Evolutionary conservation across 768 basidiomycete species (phyloP).

Genomic region (Podaxis sp.): DNA sequence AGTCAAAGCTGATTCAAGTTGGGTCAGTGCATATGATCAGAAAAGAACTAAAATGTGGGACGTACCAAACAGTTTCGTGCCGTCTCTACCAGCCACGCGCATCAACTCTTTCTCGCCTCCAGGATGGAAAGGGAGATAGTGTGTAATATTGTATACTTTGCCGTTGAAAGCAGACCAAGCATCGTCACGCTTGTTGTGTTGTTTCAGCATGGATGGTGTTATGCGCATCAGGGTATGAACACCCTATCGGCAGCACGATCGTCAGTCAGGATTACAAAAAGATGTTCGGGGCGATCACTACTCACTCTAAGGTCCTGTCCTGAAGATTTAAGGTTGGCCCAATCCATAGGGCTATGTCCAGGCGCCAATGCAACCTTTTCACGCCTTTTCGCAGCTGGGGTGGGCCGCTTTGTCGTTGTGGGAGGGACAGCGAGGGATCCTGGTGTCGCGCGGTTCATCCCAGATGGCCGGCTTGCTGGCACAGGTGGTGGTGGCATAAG

Average conservation of each 20-base stretch:
- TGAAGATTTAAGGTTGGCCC: constrained; percentile 85
- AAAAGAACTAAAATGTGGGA: constrained; percentile 1
- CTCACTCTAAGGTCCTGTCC: constrained; percentile 78
- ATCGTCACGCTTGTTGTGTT: constrained; percentile 82
- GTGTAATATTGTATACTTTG: constrained; percentile 95
- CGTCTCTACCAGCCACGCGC: constrained; percentile 93
- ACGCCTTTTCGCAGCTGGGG: constrained; percentile 54
- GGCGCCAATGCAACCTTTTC: constrained; percentile 89
- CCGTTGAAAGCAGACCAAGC: constrained; percentile 93
- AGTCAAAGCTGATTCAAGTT: constrained; percentile 60
- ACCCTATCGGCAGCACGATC: constrained; percentile 46
- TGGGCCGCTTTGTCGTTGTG: constrained; percentile 61
- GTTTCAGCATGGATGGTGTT: constrained; percentile 72
- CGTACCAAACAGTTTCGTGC: constrained; percentile 92
- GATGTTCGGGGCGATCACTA: constrained; percentile 3
- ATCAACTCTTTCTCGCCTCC: constrained; percentile 94
- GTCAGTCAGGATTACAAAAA: background rate
- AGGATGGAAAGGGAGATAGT: constrained; percentile 89
- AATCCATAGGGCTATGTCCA: constrained; percentile 90
- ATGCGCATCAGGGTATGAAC: constrained; percentile 68
- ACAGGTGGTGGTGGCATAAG: constrained; percentile 57
- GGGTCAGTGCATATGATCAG: constrained; percentile 5
- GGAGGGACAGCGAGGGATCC: constrained; percentile 58
- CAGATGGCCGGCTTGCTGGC: constrained; percentile 40
- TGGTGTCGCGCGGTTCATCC: constrained; percentile 28